These are phyloP conservation scores for Magnaporthiopsis incrustans DNA, from an alignment of 2,329 filamentous ascomycete species.

Conservation along the genomic window DNA sequence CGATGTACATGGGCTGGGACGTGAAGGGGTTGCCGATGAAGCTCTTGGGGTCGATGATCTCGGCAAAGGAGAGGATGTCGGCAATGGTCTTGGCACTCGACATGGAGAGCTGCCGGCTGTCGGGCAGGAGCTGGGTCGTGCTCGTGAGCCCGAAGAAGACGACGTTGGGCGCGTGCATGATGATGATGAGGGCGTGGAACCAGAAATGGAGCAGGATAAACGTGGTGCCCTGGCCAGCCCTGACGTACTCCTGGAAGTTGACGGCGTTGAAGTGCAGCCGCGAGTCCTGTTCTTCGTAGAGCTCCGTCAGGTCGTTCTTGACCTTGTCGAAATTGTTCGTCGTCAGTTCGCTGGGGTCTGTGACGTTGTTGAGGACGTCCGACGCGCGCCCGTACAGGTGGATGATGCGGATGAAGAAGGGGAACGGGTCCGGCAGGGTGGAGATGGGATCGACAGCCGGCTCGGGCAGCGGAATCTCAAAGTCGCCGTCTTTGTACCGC, in stretches of 20 bases:
- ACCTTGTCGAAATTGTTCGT: constrained; percentile 65
- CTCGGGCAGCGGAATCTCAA: constrained; percentile 65
- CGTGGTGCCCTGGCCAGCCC: constrained; percentile 72
- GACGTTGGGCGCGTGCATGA: constrained; percentile 76
- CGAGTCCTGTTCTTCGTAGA: constrained; percentile 65
- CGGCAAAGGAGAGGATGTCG: constrained; percentile 79
- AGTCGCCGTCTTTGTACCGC: constrained; percentile 76
- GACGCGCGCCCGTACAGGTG: constrained; percentile 80
- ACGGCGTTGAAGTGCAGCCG: constrained; percentile 74
- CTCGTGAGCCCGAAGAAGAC: constrained; percentile 54
- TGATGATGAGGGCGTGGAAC: constrained; percentile 81
- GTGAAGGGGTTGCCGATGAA: constrained; percentile 86
- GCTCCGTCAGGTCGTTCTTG: constrained; percentile 65
- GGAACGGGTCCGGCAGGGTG: constrained; percentile 70
- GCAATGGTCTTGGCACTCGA: constrained; percentile 87
- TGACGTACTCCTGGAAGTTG: constrained; percentile 81
- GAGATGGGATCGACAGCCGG: constrained; percentile 43
- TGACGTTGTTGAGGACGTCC: constrained; percentile 76
- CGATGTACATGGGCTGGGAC: constrained; percentile 85
- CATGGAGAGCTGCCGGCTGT: constrained; percentile 77
- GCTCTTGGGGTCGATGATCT: constrained; percentile 77
- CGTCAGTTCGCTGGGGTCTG: constrained; percentile 65
- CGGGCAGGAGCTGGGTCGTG: constrained; percentile 65
- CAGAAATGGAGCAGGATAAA: constrained; percentile 83
- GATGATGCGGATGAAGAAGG: constrained; percentile 73